Evolutionary conservation across 2,329 filamentous ascomycete species (phyloP).

Genomic region (Cyclaneusma minus): DNA sequence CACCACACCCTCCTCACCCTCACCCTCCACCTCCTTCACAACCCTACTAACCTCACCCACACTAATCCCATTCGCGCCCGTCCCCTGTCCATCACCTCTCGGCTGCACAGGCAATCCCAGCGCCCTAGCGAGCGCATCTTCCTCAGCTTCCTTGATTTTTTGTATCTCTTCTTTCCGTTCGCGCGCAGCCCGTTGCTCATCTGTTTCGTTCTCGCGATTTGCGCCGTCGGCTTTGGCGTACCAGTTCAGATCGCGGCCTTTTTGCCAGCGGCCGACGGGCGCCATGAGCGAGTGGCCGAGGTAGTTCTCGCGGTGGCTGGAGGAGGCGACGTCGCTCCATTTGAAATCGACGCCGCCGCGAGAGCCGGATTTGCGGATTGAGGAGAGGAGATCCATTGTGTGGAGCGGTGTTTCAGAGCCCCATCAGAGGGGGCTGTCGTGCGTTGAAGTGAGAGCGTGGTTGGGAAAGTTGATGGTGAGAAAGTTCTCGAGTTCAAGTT

Average conservation of each 20-base stretch:
- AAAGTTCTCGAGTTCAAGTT: too few relatives aligned
- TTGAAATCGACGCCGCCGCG: conserved; percentile 91
- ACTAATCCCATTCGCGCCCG: conserved; percentile 54
- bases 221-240: conserved; percentile 38
- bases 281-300: conserved; percentile 63
- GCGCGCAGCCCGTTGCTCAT: conserved; percentile 39
- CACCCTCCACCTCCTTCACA: conserved; percentile 29
- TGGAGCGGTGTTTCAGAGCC: too few relatives aligned
- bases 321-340: conserved; percentile 87
- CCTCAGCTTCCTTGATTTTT: conserved; percentile 77
- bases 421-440: too few relatives aligned
- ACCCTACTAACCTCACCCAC: conserved; percentile 41
- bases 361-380: conserved; percentile 79
- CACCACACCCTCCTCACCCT: conserved; percentile 22
- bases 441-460: too few relatives aligned
- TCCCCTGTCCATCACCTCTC: conserved; percentile 32
- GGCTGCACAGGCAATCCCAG: conserved; percentile 62
- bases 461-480: too few relatives aligned
- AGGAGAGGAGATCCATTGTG: conserved; percentile 81
- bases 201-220: conserved; percentile 36
- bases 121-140: conserved; percentile 74
- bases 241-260: conserved; percentile 46
- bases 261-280: conserved; percentile 60
- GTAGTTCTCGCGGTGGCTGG: conserved; percentile 75
- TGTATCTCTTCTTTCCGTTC: conserved; percentile 64